These are phyloP conservation scores for Cyberlindnera mycetangii DNA, from an alignment of 805 yeast species.

Conservation along the genomic window DNA sequence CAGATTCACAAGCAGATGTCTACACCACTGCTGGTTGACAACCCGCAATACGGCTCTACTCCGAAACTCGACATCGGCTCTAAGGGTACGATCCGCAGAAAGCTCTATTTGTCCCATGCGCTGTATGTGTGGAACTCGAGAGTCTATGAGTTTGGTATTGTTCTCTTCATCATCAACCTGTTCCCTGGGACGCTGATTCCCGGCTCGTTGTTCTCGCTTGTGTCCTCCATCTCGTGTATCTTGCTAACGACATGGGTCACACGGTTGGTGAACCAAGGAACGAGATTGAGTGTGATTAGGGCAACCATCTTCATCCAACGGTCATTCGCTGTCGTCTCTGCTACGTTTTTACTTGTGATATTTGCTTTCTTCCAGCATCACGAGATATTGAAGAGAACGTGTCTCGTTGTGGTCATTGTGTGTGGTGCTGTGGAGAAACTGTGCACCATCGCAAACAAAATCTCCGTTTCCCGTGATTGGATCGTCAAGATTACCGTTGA, in stretches of 20 bases:
- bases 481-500: slow-evolving; percentile 34
- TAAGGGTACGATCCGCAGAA: background rate
- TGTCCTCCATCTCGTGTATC: slow-evolving; percentile 30
- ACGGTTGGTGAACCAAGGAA: slow-evolving; percentile 28
- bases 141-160: slow-evolving; percentile 38
- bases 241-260: slow-evolving; percentile 30
- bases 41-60: background rate
- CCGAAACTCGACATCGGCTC: background rate
- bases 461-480: slow-evolving; percentile 42
- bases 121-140: slow-evolving; percentile 39
- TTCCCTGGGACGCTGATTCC: slow-evolving; percentile 35
- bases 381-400: slow-evolving; percentile 5
- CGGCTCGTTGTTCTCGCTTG: slow-evolving; percentile 35
- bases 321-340: slow-evolving; percentile 19
- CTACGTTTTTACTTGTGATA: slow-evolving; percentile 11
- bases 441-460: slow-evolving; percentile 33
- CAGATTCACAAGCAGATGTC: too few relatives aligned
- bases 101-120: slow-evolving; percentile 32
- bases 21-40: background rate
- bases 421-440: slow-evolving; percentile 35
- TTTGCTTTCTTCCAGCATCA: slow-evolving; percentile 14
- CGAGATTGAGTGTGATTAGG: slow-evolving; percentile 32
- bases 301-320: slow-evolving; percentile 31
- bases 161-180: slow-evolving; percentile 32
- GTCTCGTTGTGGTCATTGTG: slow-evolving; percentile 23